A percentile compares a stretch with the other conserved stretches of the same genome.
These are phyloP conservation scores for Thecaphora thlaspeos DNA, from an alignment of 1,284 basidiomycete species.

Conservation along the genomic window DNA sequence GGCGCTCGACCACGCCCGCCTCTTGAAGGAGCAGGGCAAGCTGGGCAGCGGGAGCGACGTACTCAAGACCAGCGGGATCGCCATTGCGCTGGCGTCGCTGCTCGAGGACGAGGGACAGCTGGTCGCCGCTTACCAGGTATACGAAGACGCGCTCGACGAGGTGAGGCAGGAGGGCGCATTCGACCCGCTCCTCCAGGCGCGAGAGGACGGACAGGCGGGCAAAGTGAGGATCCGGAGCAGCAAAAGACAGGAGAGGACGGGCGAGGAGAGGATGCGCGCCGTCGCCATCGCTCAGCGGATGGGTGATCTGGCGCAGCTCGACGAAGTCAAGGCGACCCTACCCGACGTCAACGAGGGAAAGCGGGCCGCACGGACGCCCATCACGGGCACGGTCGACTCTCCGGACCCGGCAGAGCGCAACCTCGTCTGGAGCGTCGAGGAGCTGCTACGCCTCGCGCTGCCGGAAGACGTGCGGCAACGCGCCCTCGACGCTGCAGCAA, in stretches of 20 bases:
- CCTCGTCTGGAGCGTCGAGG: slow-evolving; percentile 57
- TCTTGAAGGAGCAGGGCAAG: slow-evolving; percentile 31
- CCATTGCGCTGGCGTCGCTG: slow-evolving; percentile 51
- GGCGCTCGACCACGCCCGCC: slow-evolving; percentile 37
- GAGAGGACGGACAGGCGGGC: slow-evolving; percentile 6
- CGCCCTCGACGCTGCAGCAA: slow-evolving; percentile 18
- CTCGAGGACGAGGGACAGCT: slow-evolving; percentile 46
- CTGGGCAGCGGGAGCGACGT: slow-evolving; percentile 16
- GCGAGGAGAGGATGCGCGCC: slow-evolving; percentile 42
- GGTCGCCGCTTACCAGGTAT: slow-evolving; percentile 29
- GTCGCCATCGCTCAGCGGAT: slow-evolving; percentile 51
- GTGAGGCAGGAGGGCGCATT: slow-evolving; percentile 22
- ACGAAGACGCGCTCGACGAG: slow-evolving; percentile 49
- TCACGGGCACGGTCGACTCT: slow-evolving; percentile 24
- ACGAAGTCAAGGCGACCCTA: slow-evolving; percentile 20
- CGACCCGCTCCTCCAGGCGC: neutral
- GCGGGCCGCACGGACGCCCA: neutral
- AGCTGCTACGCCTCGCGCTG: slow-evolving; percentile 42
- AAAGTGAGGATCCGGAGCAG: neutral
- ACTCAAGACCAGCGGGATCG: slow-evolving; percentile 56
- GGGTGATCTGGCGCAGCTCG: slow-evolving; percentile 42
- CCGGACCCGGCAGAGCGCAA: slow-evolving; percentile 47
- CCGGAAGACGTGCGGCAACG: slow-evolving; percentile 19
- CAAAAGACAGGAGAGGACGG: slow-evolving; percentile 2
- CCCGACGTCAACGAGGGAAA: neutral